Base-by-base conservation (phyloP, 1,139 yeast genomes). In the Suhomyces kunorum region DNA sequence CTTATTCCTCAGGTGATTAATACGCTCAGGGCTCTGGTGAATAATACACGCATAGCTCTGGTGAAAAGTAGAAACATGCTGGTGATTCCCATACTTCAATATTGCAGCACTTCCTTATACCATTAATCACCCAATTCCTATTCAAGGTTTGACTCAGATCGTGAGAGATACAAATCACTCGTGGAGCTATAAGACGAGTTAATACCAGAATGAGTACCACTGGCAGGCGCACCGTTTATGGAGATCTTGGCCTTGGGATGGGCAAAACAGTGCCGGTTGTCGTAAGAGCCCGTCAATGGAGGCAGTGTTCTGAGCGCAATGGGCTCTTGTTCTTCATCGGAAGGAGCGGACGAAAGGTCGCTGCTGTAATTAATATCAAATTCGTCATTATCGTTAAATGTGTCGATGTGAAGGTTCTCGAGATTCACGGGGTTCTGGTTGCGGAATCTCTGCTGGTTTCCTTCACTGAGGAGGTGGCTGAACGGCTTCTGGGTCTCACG, bases 401-500 rank as follows among this genome's bases (percentile, higher is more conserved):
- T 39, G 8, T 47, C 48, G 13, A 51, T 27, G 22, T 41, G 44
- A 15, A 50, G 38, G 22, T 42, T 39, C 12, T 47, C 50, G 32
- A 44, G 25, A 11, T 36, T 22, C 23, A 31, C 28, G 11, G 34
- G 32, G 39, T 41, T 24, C 12, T 38, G 30, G 5, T 32, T 38
- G 26, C 59, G 62, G 45, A 66, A 70, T 19, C 64, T 59, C 41
- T 59, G 28, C 19, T 41, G 28, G 51, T 74, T 75, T 50, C 71
- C 70, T 20, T 70, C 74, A 35, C 80, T 74, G 29, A 78, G 55
- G 42, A 76, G 58, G 50, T 74, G 78, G 6, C 74, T 69, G 57
- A 87, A 84, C 3, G 95, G 86, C 50, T 83, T 83, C 59, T 87
- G 96, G 48, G 76, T 81, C 55, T 87, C 90, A 44, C 96, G 73